Base-by-base conservation (phyloP, 116 monocot species). In the Zostera marina region DNA sequence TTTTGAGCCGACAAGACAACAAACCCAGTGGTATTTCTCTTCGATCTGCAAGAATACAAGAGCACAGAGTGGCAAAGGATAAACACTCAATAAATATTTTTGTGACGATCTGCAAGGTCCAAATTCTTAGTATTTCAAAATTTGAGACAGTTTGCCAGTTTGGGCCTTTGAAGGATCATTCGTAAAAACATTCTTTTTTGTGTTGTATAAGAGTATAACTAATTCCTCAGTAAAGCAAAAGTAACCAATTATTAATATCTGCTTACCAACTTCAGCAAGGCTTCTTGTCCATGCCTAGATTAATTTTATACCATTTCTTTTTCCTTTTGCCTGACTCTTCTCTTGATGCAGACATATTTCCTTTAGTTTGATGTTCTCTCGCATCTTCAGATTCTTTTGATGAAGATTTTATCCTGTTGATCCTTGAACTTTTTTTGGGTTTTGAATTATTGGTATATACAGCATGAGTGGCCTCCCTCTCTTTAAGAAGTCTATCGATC, bases 401-500 rank as follows among this genome's bases (percentile, higher is more conserved):
- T 39, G 82, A 76, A 22, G 32, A 52, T 66, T 62, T 75, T 7
- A 64, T 48, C 46, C 68, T 76, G 53, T 61, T 66, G 43, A 58
- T 77, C 51, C 80, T 80, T 15, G 85, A 80, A 63, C 63, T 85
- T 65, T 82, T 49, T 47, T 85, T 85, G 22, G 73, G 59, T 42
- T 70, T 67, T 11, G 79, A 54, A 59, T 60, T 66, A 9, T 60
- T 73, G 11, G 85, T 85, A 67, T 89, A 96, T 15, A 89, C 74
- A 22, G 80, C 85, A 66, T 89, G 96, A 52, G 83, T 76, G 45
- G 60, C 40, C 38, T 85, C 77, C 63, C 96, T 80, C 68, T 80
- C 79, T 49, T 77, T 76, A 15, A 96, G 80, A 70, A 96, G 96
- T 20, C 70, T 73, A 66, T 89, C 89, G 43, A 96, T 96, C 96